Evolutionary conservation across 2,329 filamentous ascomycete genomes (phyloP).

Genomic region (Mycosphaerella sp.): DNA sequence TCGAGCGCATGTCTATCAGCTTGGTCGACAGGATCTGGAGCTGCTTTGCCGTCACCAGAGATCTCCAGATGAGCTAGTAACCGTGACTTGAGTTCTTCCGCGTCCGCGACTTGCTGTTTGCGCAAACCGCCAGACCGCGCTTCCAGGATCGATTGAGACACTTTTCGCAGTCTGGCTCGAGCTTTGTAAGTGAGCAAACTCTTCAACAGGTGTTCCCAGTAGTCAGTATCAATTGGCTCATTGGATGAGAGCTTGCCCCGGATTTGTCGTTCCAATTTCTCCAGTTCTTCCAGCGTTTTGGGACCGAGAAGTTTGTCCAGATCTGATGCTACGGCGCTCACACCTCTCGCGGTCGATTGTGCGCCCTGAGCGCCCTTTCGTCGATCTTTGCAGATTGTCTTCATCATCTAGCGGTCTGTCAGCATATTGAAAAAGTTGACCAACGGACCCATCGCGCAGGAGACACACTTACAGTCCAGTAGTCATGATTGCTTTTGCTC

Average conservation of each 20-base stretch:
- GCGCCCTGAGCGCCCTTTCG: constrained; percentile 56
- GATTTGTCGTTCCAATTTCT: constrained; percentile 80
- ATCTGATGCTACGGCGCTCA: constrained; percentile 76
- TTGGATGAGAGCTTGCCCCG: constrained; percentile 76
- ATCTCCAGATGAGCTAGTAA: constrained; percentile 38
- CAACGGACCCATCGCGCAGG: constrained; percentile 2
- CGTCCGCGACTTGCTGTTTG: constrained; percentile 62
- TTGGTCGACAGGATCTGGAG: neutral
- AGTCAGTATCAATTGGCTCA: constrained; percentile 91
- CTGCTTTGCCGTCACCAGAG: neutral
- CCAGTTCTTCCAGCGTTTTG: constrained; percentile 81
- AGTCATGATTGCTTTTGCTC: constrained; percentile 70
- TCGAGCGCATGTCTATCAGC: constrained; percentile 42
- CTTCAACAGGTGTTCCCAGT: constrained; percentile 88
- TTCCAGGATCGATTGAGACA: constrained; percentile 69
- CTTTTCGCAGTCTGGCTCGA: constrained; percentile 70
- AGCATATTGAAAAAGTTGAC: constrained; percentile 15
- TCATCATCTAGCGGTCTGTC: constrained; percentile 56
- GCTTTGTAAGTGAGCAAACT: constrained; percentile 88
- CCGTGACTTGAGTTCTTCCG: constrained; percentile 49
- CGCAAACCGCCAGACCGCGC: constrained; percentile 61
- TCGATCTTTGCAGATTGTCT: constrained; percentile 72
- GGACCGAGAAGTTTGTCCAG: constrained; percentile 80
- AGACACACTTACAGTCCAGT: constrained; percentile 62
- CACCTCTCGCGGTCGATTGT: constrained; percentile 60